Conservation (phyloP, 371 early-diverging fungal species). For the Lichtheimia corymbifera region DNA sequence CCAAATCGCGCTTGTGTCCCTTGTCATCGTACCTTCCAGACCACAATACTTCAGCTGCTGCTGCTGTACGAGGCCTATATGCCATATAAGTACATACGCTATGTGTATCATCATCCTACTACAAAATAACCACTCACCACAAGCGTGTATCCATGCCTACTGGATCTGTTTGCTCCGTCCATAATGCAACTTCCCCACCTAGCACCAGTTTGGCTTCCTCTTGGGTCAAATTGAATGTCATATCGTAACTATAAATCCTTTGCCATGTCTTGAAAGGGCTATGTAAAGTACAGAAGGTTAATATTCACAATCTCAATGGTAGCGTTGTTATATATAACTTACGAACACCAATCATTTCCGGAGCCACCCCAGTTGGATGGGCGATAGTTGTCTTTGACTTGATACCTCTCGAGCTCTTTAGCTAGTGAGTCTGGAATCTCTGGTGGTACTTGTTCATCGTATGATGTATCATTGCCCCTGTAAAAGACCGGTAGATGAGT, state of each 20-base stretch:
- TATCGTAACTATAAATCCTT: constrained; percentile 74
- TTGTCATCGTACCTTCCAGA: constrained; percentile 64
- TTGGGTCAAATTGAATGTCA: constrained; percentile 60
- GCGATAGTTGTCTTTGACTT: constrained; percentile 25
- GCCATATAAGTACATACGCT: background rate
- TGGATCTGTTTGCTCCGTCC: constrained; percentile 76
- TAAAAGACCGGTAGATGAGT: background rate
- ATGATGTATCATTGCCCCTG: constrained; percentile 39
- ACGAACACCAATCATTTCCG: constrained; percentile 54
- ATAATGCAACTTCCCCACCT: constrained; percentile 61
- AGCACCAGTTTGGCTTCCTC: constrained; percentile 48
- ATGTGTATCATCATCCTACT: background rate
- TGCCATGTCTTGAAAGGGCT: constrained; percentile 84
- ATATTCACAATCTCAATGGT: background rate
- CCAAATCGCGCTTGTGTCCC: constrained; percentile 56
- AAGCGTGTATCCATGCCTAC: constrained; percentile 62
- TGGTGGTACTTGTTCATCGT: constrained; percentile 43
- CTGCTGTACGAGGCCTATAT: constrained; percentile 42
- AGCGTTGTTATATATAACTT: background rate
- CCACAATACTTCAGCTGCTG: constrained; percentile 74
- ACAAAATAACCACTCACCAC: constrained; percentile 43
- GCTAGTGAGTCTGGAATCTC: constrained; percentile 21
- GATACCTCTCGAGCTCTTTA: constrained; percentile 23
- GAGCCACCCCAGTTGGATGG: constrained; percentile 41
- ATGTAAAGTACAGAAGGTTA: background rate